Evolutionary conservation across 129 eudicot species (phyloP), one percentile per base, ranked within the genome.

Genomic region (Lactuca sativa): DNA sequence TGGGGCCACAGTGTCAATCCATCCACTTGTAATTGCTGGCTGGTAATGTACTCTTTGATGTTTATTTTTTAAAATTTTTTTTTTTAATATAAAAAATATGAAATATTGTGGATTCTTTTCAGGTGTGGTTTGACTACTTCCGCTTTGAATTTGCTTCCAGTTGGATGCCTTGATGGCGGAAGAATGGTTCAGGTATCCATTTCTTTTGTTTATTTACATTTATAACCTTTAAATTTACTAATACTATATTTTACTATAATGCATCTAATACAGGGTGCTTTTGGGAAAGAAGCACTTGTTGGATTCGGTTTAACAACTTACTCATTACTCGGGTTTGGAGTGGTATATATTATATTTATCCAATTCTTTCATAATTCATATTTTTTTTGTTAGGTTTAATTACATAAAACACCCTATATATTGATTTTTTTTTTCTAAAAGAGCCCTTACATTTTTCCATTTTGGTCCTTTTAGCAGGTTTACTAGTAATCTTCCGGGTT

Each of bases 91-190:
- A 31, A 48, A 18, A 74, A 51, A 7, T 76, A 47, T 12, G n/a
- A 47, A 47, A 47, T 12, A 4, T 47, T 12, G 7, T 12, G 1
- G n/a, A 36, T 48, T 51, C 51, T 52, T 79, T 41, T 18, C 78
- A 95, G 99, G 99, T 95, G 99, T 77, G 99, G 99, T 40, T 85
- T 95, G 77, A 95, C 99, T 38, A 87, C 97, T 56, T 80, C 99
- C 11, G 99, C 99, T 64, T 88, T 95, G 61, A 95, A 95, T 78
- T 69, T 95, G 96, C 95, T 95, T 52, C 99, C 99, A 3, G 85
- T 95, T 48, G 99, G 99, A 80, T 90, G 99, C 83, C 99, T 95
- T 69, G 99, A 95, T 81, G 99, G 99, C 37, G 99, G 97, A 77
- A 80, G 99, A 81, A 96, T 92, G 54, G 77, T 90, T 70, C 99